A percentile compares a stretch with the other conserved stretches of the same genome.
Evolutionary conservation across 805 yeast genomes (phyloP).

Genomic region (Saccharomycopsis malanga): DNA sequence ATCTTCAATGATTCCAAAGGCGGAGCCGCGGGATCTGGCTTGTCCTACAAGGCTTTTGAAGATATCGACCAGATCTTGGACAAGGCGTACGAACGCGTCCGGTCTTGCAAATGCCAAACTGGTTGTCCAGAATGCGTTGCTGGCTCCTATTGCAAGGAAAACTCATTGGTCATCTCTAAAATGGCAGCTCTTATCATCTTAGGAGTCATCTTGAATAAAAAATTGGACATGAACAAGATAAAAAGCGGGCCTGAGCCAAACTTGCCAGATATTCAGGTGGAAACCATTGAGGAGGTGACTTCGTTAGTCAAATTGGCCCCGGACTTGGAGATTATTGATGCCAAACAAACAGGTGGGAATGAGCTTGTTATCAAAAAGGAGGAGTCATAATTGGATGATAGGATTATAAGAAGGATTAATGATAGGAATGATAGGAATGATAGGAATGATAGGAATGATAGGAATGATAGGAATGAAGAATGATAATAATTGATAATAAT

Average conservation of each 20-base stretch:
- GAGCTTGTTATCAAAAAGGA: conserved; percentile 7
- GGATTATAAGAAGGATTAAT: background rate
- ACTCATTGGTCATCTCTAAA: conserved; percentile 76
- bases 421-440: background rate
- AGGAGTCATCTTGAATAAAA: conserved; percentile 51
- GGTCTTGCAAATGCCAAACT: conserved; percentile 63
- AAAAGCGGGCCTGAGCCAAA: conserved; percentile 19
- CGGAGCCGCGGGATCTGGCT: conserved; percentile 72
- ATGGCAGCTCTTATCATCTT: conserved; percentile 73
- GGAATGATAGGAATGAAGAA: no score
- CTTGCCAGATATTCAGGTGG: conserved; percentile 34
- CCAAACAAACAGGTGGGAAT: conserved; percentile 24
- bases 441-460: no score
- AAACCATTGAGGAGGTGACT: conserved; percentile 54
- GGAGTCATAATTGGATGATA: background rate
- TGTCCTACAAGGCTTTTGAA: conserved; percentile 73
- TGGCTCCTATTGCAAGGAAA: conserved; percentile 73
- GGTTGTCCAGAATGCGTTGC: conserved; percentile 80
- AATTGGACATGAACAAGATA: conserved; percentile 31
- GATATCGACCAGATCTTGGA: conserved; percentile 59
- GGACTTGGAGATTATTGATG: conserved; percentile 50
- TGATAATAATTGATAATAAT: no score
- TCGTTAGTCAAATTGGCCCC: conserved; percentile 53
- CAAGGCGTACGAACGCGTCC: conserved; percentile 51
- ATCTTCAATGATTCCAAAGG: conserved; percentile 81